These are phyloP conservation scores for Alternaria atra DNA, from an alignment of 2,329 filamentous ascomycete species.

Conservation along the genomic window DNA sequence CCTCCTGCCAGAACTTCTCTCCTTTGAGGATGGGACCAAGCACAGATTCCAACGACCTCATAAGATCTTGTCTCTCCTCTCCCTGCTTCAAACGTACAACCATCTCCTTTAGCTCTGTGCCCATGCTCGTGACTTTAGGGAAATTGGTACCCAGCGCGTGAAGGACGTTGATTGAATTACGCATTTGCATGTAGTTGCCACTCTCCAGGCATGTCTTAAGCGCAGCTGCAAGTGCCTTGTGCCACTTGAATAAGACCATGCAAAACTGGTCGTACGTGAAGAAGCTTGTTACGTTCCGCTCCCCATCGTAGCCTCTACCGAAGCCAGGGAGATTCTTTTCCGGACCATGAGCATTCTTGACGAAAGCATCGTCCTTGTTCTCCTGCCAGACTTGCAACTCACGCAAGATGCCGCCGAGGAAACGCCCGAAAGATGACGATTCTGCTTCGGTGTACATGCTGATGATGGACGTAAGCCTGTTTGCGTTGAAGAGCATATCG, in stretches of 20 bases:
- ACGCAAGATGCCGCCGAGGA: slow-evolving; percentile 81
- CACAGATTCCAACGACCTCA: slow-evolving; percentile 75
- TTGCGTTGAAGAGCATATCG: slow-evolving; percentile 83
- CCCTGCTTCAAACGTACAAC: slow-evolving; percentile 67
- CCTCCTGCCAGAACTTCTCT: slow-evolving; percentile 75
- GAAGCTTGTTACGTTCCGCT: slow-evolving; percentile 74
- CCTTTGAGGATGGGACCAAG: slow-evolving; percentile 74
- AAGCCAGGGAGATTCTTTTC: slow-evolving; percentile 78
- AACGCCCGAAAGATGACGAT: slow-evolving; percentile 90
- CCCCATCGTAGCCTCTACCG: slow-evolving; percentile 73
- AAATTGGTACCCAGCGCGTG: slow-evolving; percentile 83
- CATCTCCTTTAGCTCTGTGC: slow-evolving; percentile 70
- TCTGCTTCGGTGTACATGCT: slow-evolving; percentile 91
- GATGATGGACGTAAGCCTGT: slow-evolving; percentile 81
- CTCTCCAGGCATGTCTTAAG: slow-evolving; percentile 83
- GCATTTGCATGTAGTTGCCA: slow-evolving; percentile 95
- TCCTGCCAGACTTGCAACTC: slow-evolving; percentile 87
- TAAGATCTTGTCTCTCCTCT: slow-evolving; percentile 74
- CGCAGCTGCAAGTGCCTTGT: slow-evolving; percentile 80
- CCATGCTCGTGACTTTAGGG: slow-evolving; percentile 90
- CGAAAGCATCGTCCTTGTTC: slow-evolving; percentile 73
- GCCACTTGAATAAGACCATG: slow-evolving; percentile 87
- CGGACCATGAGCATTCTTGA: slow-evolving; percentile 79
- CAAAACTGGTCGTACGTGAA: slow-evolving; percentile 88
- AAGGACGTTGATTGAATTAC: slow-evolving; percentile 90